Base-by-base conservation (phyloP, 192 early-diverging fungal species). In the Rhizophagus clarus region DNA sequence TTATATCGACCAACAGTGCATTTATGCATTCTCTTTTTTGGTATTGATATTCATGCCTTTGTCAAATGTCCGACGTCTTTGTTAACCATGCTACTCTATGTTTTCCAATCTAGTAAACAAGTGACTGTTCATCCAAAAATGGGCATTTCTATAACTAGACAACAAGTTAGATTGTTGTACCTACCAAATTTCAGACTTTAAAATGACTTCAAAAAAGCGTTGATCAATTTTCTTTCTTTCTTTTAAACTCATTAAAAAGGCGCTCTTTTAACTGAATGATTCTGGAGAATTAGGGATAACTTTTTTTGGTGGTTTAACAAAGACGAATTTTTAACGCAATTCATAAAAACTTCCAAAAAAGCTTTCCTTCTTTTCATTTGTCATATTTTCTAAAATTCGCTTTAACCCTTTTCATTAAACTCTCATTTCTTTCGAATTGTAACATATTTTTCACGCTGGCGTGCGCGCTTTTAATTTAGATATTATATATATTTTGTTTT, bases 361-460 rank as follows among this genome's bases (percentile, higher is more conserved):
- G 11, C 11, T 29, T 40, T 22, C 32, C 22, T 31, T 51, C 72
- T 32, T 29, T 31, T 31, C 42, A 15, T 6, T 56, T 31, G 2
- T 34, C 24, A 22, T 4, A 12, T 31, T 20, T 26, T 11, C 47
- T 26, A 32, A 26, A 71, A 26, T 31, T 71, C 22, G 20, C 71
- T 45, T 45, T 45, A 45, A 11, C 31, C 29, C 26, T 31, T 31
- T 75, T 40, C 56, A 37, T 60, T 61, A 74, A 14, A 29, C 17
- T 26, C 17, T 14, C n/a, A 24, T 29, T 15, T 17, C 61, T 31
- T 11, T 32, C 51, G 14, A 22, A 11, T 31, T 42, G 20, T 63
- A 37, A 42, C n/a, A 26, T 32, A 22, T 47, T 17, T 49, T 51
- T 60, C 76, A 78, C 76, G 76, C 76, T 78, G 76, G 76, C 76